Base-by-base conservation (phyloP, 2,329 filamentous ascomycete genomes). In the Xylaria sp. region DNA sequence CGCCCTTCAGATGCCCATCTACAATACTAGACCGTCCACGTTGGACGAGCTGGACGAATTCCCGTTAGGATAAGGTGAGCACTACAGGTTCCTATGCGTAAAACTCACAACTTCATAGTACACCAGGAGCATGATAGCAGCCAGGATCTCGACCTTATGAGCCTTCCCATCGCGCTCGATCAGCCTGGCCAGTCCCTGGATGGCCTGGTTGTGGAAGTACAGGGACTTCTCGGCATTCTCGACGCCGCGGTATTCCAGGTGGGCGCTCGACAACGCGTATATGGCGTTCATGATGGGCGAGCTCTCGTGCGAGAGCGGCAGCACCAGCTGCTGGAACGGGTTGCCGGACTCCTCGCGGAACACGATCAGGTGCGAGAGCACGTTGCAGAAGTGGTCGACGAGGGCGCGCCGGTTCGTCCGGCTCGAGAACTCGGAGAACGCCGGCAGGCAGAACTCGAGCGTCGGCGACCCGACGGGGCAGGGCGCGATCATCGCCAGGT, bases 221-320 rank as follows among this genome's bases (percentile, higher is more conserved):
- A 85, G 69, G 34, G 83, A 84, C 61, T 78, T 81, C 61, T 86
- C 82, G 18, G 72, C 67, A 6, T 78, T 79, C 21, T 78, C 71
- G 5, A 83, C 72, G 1, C 81, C 81, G 21, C 82, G 73, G 44
- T 83, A 91, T 60, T 93, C 89, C 53, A 95, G 76, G 68, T 96
- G 94, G 54, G 92, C 93, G 52, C 89, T 90, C 0, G 91, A 85
- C 7, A 97, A 76, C 0, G 92, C 91, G 54, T 90, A 92, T 55
- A 97, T 88, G 8, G 92, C 91, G 66, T 94, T 91, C 70, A 90
- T 89, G 3, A 96, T 79, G 1, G 83, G 79, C 0, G 75, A 74
- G 63, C 81, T 84, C 40, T 67, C 74, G 44, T 79, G 75, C 2
- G 81, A 83, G 38, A 87, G 72, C 2, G 84, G 84, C n/a, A 87